Evolutionary conservation across 352 stramenopile genomes (phyloP).

Genomic region (Peronosclerospora sorghi): DNA sequence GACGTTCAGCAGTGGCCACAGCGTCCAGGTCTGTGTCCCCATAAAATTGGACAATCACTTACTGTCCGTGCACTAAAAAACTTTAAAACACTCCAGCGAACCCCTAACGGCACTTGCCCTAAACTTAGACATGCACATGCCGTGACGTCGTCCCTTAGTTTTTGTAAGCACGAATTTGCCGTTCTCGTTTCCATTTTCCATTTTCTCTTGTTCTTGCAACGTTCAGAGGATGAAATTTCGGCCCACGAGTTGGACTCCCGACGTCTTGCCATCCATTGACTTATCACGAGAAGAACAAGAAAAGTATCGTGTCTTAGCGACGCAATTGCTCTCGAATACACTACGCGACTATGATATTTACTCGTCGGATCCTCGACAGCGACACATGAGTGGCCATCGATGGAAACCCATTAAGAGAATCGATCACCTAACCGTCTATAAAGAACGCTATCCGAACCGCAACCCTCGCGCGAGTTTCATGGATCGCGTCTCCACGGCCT

Average conservation of each 20-base stretch:
- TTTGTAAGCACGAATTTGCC: too few relatives aligned
- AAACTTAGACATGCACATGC: too few relatives aligned
- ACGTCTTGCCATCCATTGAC: slow-evolving; percentile 9
- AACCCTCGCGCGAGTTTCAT: slow-evolving; percentile 21
- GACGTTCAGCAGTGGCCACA: too few relatives aligned
- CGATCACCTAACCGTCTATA: slow-evolving; percentile 28
- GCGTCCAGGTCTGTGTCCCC: too few relatives aligned
- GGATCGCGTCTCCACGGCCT: slow-evolving; percentile 23
- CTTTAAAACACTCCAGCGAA: too few relatives aligned
- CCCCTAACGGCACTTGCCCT: too few relatives aligned
- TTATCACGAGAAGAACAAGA: not conserved
- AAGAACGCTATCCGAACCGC: slow-evolving; percentile 18
- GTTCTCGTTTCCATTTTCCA: slow-evolving; percentile 16
- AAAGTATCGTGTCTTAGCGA: not conserved
- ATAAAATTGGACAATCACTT: too few relatives aligned
- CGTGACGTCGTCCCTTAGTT: too few relatives aligned
- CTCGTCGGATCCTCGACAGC: slow-evolving; percentile 17
- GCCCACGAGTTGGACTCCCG: slow-evolving; percentile 18
- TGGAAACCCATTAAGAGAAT: slow-evolving; percentile 19
- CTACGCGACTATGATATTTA: slow-evolving; percentile 22
- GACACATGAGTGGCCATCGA: slow-evolving; percentile 19
- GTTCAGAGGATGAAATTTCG: slow-evolving; percentile 6
- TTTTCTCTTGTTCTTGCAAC: slow-evolving; percentile 8
- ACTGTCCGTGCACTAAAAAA: too few relatives aligned
- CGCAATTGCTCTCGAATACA: slow-evolving; percentile 1